Percentiles rank a stretch among this genome's conserved stretches.
Conservation (phyloP, 1,284 basidiomycete genomes). For the Bondarzewia mesenterica region DNA sequence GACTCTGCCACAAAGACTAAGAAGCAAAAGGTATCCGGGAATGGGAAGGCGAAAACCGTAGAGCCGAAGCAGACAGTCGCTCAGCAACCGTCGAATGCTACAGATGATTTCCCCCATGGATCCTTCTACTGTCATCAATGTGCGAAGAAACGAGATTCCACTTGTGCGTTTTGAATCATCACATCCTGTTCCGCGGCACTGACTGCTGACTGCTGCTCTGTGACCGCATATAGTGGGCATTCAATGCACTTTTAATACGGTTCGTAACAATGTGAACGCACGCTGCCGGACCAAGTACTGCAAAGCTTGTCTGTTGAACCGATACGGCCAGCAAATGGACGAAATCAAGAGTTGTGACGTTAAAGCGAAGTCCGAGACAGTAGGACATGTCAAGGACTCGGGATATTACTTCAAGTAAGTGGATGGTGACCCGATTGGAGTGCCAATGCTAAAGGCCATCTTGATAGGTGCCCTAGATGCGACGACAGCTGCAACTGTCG, state of each 20-base stretch:
- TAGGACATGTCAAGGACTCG: constrained; percentile 14
- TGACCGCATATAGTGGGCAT: constrained; percentile 27
- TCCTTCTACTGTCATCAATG: constrained; percentile 65
- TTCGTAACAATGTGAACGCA: constrained; percentile 22
- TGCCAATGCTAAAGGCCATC: not conserved
- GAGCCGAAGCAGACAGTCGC: constrained; percentile 2
- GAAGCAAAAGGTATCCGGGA: constrained; percentile 22
- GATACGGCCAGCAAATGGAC: constrained; percentile 49
- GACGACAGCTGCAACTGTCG: constrained; percentile 58
- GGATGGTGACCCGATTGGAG: not conserved
- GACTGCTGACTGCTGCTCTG: not conserved
- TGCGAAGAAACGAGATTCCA: constrained; percentile 44
- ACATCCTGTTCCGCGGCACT: too few relatives aligned
- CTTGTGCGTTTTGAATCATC: constrained; percentile 30
- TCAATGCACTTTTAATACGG: constrained; percentile 39
- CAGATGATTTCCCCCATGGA: constrained; percentile 27
- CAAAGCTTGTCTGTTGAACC: constrained; percentile 53
- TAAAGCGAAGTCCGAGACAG: constrained; percentile 2
- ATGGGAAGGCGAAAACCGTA: constrained; percentile 5
- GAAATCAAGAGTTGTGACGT: constrained; percentile 26
- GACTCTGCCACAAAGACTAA: constrained; percentile 19
- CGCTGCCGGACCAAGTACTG: constrained; percentile 56
- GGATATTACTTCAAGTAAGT: constrained; percentile 42
- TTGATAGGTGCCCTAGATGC: constrained; percentile 58
- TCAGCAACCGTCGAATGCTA: constrained; percentile 10